Conservation (phyloP, 2,329 filamentous ascomycete genomes). For the Apiospora kogelbergensis region DNA sequence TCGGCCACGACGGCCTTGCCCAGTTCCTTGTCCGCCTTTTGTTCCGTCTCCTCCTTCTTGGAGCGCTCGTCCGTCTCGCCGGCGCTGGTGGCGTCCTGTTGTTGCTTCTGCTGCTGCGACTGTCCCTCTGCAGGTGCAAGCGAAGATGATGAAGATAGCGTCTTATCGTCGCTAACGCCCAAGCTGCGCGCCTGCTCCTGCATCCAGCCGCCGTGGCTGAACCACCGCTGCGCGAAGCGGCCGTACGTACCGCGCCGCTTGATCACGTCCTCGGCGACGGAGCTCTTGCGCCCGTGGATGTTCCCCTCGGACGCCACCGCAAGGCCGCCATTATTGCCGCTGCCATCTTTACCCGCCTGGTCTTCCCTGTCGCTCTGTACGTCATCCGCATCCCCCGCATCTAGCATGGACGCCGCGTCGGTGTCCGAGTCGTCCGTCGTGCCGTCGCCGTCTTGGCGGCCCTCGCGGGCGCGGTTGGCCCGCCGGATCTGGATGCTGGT, state of each 20-base stretch:
- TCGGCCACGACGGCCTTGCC: slow-evolving; percentile 28
- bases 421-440: slow-evolving; percentile 6
- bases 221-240: slow-evolving; percentile 87
- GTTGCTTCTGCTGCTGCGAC: slow-evolving; percentile 26
- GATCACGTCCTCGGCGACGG: slow-evolving; percentile 87
- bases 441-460: neutral
- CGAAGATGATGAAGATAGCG: slow-evolving; percentile 13
- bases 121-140: slow-evolving; percentile 19
- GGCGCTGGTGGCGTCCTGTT: slow-evolving; percentile 37
- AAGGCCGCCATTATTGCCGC: neutral
- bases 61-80: slow-evolving; percentile 15
- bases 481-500: slow-evolving; percentile 49
- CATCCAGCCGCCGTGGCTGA: slow-evolving; percentile 81
- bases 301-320: slow-evolving; percentile 16
- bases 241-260: slow-evolving; percentile 81
- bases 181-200: slow-evolving; percentile 68
- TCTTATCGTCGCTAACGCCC: slow-evolving; percentile 56
- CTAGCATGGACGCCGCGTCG: slow-evolving; percentile 8
- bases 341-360: neutral
- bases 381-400: slow-evolving; percentile 27
- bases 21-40: slow-evolving; percentile 27
- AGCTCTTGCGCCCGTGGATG: slow-evolving; percentile 43
- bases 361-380: slow-evolving; percentile 24
- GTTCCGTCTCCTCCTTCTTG: slow-evolving; percentile 14
- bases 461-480: slow-evolving; percentile 14